These are phyloP conservation scores for Theileria sp. DNA, from an alignment of 169 alveolate species.

Conservation along the genomic window DNA sequence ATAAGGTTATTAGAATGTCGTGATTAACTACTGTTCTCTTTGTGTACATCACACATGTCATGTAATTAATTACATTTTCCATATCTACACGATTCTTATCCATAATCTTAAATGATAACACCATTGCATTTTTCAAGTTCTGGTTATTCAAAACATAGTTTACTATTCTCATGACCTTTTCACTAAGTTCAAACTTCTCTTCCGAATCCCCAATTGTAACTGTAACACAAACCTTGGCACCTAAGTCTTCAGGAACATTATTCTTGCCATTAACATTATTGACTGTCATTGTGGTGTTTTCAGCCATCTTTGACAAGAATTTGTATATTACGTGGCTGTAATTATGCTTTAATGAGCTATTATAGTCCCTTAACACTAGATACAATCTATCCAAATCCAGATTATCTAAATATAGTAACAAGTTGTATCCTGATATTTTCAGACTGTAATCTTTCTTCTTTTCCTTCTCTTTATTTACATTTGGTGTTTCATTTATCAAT, in stretches of 20 bases:
- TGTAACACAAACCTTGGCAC: background rate
- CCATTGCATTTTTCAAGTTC: background rate
- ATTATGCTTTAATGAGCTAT: background rate
- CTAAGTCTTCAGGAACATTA: background rate
- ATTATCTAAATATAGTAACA: background rate
- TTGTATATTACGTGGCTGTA: background rate
- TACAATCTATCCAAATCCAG: background rate
- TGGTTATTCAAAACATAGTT: background rate
- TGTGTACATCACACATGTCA: background rate
- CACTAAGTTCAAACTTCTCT: background rate
- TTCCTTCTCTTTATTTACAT: slow-evolving; percentile 15
- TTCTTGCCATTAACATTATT: background rate
- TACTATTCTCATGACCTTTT: background rate
- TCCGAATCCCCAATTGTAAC: background rate
- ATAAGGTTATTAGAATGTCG: background rate
- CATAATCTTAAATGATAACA: background rate
- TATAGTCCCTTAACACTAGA: background rate
- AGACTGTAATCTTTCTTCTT: background rate
- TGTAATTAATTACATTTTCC: background rate
- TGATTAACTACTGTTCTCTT: background rate
- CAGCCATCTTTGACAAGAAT: background rate
- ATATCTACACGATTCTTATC: background rate
- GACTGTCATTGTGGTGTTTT: background rate
- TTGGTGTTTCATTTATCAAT: slow-evolving; percentile 6
- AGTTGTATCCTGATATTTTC: background rate